These are phyloP conservation scores for Podospora fimiseda DNA, from an alignment of 495 filamentous ascomycete species.

Conservation along the genomic window DNA sequence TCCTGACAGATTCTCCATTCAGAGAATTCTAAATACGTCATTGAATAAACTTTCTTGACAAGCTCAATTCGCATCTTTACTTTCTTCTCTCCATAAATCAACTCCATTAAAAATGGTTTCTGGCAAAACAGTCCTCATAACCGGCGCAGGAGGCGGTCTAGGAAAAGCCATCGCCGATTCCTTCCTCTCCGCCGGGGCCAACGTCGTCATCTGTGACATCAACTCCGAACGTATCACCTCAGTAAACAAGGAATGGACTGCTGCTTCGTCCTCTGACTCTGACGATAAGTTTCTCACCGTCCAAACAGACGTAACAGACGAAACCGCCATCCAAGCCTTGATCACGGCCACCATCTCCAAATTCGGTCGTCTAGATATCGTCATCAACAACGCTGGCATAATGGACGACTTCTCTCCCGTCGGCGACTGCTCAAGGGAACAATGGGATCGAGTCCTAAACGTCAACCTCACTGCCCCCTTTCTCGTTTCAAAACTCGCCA, in stretches of 20 bases:
- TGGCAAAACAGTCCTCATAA: constrained; percentile 37
- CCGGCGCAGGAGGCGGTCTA: constrained; percentile 38
- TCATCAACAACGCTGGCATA: constrained; percentile 48
- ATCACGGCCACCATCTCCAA: constrained; percentile 27
- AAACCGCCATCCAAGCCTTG: constrained; percentile 30
- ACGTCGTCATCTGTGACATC: constrained; percentile 42
- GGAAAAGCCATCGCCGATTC: constrained; percentile 35
- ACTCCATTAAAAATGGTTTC: not conserved
- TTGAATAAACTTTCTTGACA: too few species aligned
- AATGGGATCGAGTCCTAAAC: constrained; percentile 53
- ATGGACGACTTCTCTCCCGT: constrained; percentile 51
- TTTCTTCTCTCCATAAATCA: not conserved
- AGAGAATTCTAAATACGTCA: too few species aligned
- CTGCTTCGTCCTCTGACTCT: too few species aligned
- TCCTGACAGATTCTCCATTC: too few species aligned
- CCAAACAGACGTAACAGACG: constrained; percentile 33
- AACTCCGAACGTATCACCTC: constrained; percentile 34
- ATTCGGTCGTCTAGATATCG: constrained; percentile 41
- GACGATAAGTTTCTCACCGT: constrained; percentile 23
- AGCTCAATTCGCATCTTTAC: too few species aligned
- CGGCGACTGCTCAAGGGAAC: constrained; percentile 40
- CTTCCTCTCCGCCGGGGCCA: constrained; percentile 36
- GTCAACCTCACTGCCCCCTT: constrained; percentile 57
- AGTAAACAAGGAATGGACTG: constrained; percentile 23
- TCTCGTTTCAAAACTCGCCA: constrained; percentile 45